Evolutionary conservation across 1,284 basidiomycete species (phyloP).

Genomic region (Moniliella sp.): DNA sequence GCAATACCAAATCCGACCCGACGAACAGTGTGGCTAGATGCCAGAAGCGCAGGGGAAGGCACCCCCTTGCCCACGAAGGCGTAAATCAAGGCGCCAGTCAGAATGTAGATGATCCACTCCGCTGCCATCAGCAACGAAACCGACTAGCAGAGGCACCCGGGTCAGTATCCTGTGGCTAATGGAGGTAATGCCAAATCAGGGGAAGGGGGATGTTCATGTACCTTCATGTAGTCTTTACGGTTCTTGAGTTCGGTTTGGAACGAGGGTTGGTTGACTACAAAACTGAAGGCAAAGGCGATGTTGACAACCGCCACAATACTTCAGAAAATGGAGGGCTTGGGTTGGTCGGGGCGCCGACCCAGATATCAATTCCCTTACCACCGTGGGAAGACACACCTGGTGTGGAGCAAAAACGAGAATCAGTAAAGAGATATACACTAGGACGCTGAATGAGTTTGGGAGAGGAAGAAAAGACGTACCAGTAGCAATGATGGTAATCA

Average conservation of each 20-base stretch:
- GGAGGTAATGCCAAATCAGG: too few species aligned
- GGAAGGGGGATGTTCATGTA: conserved; percentile 11
- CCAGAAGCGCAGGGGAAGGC: conserved; percentile 12
- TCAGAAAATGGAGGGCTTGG: too few species aligned
- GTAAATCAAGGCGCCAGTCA: conserved; percentile 20
- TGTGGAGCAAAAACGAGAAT: too few species aligned
- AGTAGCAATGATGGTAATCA: conserved; percentile 16
- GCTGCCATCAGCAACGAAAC: conserved; percentile 13
- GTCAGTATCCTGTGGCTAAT: too few species aligned
- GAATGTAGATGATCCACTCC: conserved; percentile 20
- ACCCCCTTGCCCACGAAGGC: conserved; percentile 16
- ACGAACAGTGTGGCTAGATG: conserved; percentile 8
- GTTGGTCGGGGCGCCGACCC: too few species aligned
- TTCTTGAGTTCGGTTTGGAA: conserved; percentile 24
- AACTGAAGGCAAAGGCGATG: conserved; percentile 22
- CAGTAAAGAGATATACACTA: too few species aligned
- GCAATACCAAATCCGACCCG: conserved; percentile 18
- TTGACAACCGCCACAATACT: conserved; percentile 14
- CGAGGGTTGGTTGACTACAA: conserved; percentile 17
- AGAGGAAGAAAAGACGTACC: too few species aligned
- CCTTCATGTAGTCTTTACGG: conserved; percentile 18
- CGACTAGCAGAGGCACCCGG: too few species aligned
- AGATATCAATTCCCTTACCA: too few species aligned
- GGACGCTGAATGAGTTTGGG: too few species aligned
- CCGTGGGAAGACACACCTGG: too few species aligned